A percentile compares a stretch with the other conserved stretches of the same genome.
These are phyloP conservation scores for Cryptosporidium andersoni DNA, from an alignment of 169 alveolate genomes.

Conservation along the genomic window DNA sequence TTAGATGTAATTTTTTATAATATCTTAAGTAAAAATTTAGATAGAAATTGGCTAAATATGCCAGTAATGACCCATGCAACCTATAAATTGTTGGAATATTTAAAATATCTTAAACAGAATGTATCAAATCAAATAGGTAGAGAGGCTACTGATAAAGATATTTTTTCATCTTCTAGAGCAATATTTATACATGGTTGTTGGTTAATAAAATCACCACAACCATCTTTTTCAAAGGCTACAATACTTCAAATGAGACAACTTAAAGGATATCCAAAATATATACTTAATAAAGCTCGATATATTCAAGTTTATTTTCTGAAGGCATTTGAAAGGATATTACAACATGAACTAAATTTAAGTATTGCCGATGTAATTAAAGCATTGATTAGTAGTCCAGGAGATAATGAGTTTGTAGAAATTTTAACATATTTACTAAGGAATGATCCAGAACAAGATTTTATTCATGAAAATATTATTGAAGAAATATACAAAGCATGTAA, in stretches of 20 bases:
- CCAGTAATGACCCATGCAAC: slow-evolving; percentile 47
- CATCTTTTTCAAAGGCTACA: slow-evolving; percentile 24
- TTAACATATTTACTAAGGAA: slow-evolving; percentile 10
- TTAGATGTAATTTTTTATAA: slow-evolving; percentile 53
- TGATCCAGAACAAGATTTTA: slow-evolving; percentile 8
- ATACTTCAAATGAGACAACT: slow-evolving; percentile 27
- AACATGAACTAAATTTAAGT: slow-evolving; percentile 11
- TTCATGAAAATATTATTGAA: slow-evolving; percentile 4
- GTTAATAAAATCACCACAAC: slow-evolving; percentile 61
- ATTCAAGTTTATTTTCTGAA: slow-evolving; percentile 50
- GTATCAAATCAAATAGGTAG: slow-evolving; percentile 11
- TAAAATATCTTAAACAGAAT: slow-evolving; percentile 1
- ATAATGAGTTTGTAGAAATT: slow-evolving; percentile 25
- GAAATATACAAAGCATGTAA: slow-evolving; percentile 42
- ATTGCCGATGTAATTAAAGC: slow-evolving; percentile 47
- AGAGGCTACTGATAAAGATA: slow-evolving; percentile 30
- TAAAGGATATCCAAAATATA: slow-evolving; percentile 36
- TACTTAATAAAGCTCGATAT: slow-evolving; percentile 48
- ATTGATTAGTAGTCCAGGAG: slow-evolving; percentile 9
- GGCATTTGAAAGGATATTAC: slow-evolving; percentile 29
- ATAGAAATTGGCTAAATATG: slow-evolving; percentile 31
- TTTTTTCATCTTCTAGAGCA: slow-evolving; percentile 60
- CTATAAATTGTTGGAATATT: slow-evolving; percentile 18
- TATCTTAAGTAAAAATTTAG: slow-evolving; percentile 1
- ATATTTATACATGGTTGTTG: slow-evolving; percentile 40